Base-by-base conservation (phyloP, 129 eudicot species). In the Flaveria robusta region DNA sequence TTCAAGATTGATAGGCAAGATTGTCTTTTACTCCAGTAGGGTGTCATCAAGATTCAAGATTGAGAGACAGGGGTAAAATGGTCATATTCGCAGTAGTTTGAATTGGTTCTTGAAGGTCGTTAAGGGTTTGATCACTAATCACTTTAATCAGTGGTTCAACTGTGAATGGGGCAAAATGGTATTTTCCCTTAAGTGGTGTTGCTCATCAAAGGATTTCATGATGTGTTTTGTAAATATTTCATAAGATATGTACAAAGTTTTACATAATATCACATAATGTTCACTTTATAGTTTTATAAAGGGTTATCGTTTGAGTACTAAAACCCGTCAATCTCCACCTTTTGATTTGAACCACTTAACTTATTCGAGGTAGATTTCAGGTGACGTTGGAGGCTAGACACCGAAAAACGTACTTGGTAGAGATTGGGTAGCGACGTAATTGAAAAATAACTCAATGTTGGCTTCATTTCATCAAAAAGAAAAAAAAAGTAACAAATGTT, bases 141-240 rank as follows among this genome's bases (percentile, higher is more conserved):
- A 47, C 16, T 11, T 10, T 46, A 14, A 46, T 46, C n/a, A 46
- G n/a, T 46, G 13, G 52, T 56, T 56, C 63, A 20, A 9, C 29
- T 56, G 24, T 56, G 16, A 14, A 56, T 0, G 31, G 66, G 41
- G 66, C 41, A 23, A 60, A 60, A 23, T 26, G 63, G 63, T 56
- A 27, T 20, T 56, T 9, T 20, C 60, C 0, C 23, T 18, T 7
- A 46, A 14, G 3, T n/a, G 55, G 5, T 52, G 23, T 6, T 52
- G 16, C 15, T 64, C 15, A 37, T 72, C 47, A 31, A 26, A 55
- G 27, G 52, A 73, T 39, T 15, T 47, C 50, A 31, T 66, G 74
- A 66, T 49, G 80, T 51, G 51, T 39, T 65, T 31, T 66, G 80
- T 76, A 50, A 60, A 60, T 52, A 51, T 72, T 72, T 72, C 29